Percentiles rank a stretch among this genome's conserved stretches.
These are phyloP conservation scores for Euphrasia confusa DNA, from an alignment of 257 asterid genomes.

Conservation along the genomic window DNA sequence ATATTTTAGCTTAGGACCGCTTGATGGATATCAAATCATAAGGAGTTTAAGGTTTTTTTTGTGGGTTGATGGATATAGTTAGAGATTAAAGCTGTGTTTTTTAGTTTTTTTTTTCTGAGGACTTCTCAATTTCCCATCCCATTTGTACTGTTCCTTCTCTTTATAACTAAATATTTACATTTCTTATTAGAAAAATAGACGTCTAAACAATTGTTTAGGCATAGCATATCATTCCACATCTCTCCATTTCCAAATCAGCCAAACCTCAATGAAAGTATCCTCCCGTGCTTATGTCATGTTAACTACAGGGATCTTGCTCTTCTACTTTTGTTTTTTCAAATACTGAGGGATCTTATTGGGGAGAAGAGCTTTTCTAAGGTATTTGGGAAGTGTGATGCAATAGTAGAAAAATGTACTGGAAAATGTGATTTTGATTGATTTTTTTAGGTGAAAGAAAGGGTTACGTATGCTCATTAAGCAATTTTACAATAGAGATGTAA, in stretches of 20 bases:
- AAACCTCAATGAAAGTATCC: neutral
- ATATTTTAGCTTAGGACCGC: too few species aligned
- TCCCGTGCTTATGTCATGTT: neutral
- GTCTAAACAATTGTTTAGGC: neutral
- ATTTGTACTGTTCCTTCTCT: too few species aligned
- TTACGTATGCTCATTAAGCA: neutral
- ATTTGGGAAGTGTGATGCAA: neutral
- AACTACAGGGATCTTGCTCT: neutral
- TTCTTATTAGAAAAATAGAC: neutral
- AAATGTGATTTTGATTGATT: neutral
- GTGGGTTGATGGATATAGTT: too few species aligned
- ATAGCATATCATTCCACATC: neutral
- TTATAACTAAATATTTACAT: neutral
- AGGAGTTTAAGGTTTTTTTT: too few species aligned
- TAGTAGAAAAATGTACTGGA: neutral
- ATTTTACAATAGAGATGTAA: neutral
- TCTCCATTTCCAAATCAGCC: neutral
- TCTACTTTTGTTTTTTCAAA: neutral
- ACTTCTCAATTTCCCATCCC: too few species aligned
- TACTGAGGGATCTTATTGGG: neutral
- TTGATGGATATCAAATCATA: too few species aligned
- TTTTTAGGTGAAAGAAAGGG: neutral
- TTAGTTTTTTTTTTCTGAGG: too few species aligned
- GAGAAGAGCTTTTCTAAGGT: neutral
- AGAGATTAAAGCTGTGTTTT: too few species aligned